phyloP scores from a whole-genome alignment of 2,329 filamentous ascomycete genomes.

The Alternaria metachromatica region DNA sequence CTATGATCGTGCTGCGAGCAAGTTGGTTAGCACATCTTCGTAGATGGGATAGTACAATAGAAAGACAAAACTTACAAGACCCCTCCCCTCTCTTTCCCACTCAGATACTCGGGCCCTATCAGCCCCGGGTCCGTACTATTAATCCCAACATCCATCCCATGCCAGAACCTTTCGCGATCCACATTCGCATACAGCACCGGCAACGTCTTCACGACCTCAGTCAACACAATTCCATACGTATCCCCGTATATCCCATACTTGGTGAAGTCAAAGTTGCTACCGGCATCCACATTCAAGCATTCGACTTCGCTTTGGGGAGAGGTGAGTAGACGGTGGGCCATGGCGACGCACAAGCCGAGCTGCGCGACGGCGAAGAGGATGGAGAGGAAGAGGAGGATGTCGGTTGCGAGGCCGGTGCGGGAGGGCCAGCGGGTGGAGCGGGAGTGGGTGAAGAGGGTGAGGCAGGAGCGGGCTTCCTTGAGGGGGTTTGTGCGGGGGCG shows the following conservation, averaged over 20 bases:
- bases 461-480: background rate
- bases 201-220: background rate
- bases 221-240: background rate
- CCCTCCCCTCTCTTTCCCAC: background rate
- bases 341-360: background rate
- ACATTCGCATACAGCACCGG: conserved; percentile 2
- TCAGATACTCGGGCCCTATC: background rate
- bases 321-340: background rate
- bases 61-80: background rate
- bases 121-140: background rate
- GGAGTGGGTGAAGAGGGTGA: background rate
- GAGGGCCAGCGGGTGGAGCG: conserved; percentile 9
- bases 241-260: background rate
- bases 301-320: background rate
- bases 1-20: background rate
- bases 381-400: background rate
- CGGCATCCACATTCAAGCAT: background rate
- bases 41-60: background rate
- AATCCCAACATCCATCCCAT: background rate
- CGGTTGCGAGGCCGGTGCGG: background rate
- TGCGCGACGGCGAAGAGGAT: background rate
- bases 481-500: background rate
- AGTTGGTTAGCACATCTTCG: background rate
- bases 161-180: background rate
- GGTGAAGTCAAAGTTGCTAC: background rate